Evolutionary conservation across 148 eudicot species (phyloP).

Genomic region (Vaccinium corymbosum): DNA sequence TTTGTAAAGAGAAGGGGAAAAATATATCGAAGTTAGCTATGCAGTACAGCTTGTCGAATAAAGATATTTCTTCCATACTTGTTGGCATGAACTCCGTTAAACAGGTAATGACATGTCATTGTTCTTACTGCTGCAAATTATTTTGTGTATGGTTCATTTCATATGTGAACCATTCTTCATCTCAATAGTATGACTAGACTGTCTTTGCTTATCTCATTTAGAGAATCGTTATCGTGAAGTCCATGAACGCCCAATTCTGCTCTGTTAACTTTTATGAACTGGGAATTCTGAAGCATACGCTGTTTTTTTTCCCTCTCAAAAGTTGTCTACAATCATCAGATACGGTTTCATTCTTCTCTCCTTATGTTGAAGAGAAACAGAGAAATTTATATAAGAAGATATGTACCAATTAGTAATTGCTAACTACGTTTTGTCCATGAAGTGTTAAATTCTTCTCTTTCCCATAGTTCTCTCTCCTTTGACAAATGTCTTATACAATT

Average conservation of each 20-base stretch:
- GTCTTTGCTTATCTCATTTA: background rate
- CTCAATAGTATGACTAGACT: background rate
- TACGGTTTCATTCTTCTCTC: background rate
- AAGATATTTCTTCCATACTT: constrained; percentile 74
- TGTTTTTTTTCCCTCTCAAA: background rate
- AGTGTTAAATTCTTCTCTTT: background rate
- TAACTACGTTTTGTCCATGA: background rate
- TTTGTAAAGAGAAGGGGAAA: constrained; percentile 77
- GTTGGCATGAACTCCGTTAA: constrained; percentile 90
- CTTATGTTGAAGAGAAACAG: background rate
- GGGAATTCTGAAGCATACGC: background rate
- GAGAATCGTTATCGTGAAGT: background rate
- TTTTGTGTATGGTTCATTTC: background rate
- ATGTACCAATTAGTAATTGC: background rate
- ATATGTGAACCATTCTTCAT: background rate
- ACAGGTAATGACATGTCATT: constrained; percentile 47
- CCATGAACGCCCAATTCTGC: background rate
- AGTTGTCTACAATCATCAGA: background rate
- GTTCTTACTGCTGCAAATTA: background rate
- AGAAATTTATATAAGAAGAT: background rate
- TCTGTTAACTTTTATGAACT: background rate
- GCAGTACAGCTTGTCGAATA: constrained; percentile 89
- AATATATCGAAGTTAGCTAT: constrained; percentile 78
- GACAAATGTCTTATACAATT: background rate
- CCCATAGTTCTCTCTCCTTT: background rate